phyloP scores from a whole-genome alignment of 352 stramenopile species.

The Phytopythium mirpurense region DNA sequence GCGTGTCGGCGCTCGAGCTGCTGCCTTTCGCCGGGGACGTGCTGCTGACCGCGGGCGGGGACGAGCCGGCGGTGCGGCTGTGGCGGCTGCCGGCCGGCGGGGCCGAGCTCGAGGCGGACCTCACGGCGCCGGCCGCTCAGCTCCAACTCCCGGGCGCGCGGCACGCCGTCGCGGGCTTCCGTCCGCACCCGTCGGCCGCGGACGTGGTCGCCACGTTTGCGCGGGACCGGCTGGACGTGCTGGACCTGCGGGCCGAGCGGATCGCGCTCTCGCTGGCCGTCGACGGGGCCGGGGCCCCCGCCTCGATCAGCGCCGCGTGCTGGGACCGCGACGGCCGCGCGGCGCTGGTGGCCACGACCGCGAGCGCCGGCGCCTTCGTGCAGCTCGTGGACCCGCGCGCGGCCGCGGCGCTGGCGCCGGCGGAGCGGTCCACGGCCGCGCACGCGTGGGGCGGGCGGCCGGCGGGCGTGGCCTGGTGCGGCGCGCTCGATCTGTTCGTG shows the following conservation, averaged over 20 bases:
- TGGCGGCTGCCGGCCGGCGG: constrained; percentile 40
- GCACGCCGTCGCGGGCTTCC: constrained; percentile 28
- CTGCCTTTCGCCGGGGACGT: constrained; percentile 43
- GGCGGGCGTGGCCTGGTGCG: constrained; percentile 56
- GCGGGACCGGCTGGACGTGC: constrained; percentile 32
- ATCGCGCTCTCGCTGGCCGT: constrained; percentile 13
- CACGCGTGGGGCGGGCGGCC: constrained; percentile 40
- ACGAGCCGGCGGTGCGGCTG: constrained; percentile 41
- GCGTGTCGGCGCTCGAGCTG: constrained; percentile 61
- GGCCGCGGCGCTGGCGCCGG: not conserved
- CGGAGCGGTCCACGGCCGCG: constrained; percentile 15
- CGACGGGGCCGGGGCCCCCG: constrained; percentile 4
- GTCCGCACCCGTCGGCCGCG: constrained; percentile 48
- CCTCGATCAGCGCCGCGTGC: constrained; percentile 22
- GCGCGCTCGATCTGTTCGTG: constrained; percentile 41
- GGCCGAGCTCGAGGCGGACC: constrained; percentile 19
- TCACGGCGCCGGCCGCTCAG: constrained; percentile 11
- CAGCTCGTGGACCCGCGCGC: constrained; percentile 51
- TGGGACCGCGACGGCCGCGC: constrained; percentile 75
- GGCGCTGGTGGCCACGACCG: constrained; percentile 33
- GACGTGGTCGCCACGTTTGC: constrained; percentile 39
- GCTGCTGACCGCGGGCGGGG: constrained; percentile 52
- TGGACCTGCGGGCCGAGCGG: constrained; percentile 36
- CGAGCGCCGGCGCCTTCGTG: constrained; percentile 42
- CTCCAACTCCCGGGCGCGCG: constrained; percentile 9